Evolutionary conservation across 139 green algal species (phyloP).

Genomic region (Pleodorina starrii): DNA sequence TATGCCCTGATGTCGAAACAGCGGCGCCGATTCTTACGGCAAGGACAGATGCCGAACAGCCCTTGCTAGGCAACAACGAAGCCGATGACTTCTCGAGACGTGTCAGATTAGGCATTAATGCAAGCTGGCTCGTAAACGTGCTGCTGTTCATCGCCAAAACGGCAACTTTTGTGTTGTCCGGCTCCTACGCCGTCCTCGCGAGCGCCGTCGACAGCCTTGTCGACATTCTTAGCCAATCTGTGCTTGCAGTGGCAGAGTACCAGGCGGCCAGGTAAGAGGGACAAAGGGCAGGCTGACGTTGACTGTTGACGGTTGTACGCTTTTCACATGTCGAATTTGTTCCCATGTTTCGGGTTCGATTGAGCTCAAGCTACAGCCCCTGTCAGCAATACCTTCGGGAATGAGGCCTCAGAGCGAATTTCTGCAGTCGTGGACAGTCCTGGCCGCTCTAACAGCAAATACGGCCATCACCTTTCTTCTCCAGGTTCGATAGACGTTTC

Average conservation of each 20-base stretch:
- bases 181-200: constrained; percentile 74
- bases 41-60: neutral
- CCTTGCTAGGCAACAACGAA: neutral
- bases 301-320: no score
- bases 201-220: constrained; percentile 76
- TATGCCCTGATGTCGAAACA: neutral
- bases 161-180: neutral
- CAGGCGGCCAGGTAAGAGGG: constrained; percentile 15
- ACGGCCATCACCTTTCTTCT: neutral
- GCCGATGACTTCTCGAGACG: neutral
- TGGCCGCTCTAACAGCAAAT: no score
- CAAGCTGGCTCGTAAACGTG: constrained; percentile 56
- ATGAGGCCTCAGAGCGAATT: no score
- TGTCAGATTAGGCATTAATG: constrained; percentile 48
- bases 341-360: no score
- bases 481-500: constrained; percentile 33
- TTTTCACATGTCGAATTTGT: no score
- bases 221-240: constrained; percentile 78
- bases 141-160: constrained; percentile 38
- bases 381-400: no score
- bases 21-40: neutral
- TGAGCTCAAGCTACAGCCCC: no score
- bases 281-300: no score
- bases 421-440: no score
- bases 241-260: constrained; percentile 76